These are phyloP conservation scores for Populus hybrid DNA, from an alignment of 441 rosid species.

Conservation along the genomic window DNA sequence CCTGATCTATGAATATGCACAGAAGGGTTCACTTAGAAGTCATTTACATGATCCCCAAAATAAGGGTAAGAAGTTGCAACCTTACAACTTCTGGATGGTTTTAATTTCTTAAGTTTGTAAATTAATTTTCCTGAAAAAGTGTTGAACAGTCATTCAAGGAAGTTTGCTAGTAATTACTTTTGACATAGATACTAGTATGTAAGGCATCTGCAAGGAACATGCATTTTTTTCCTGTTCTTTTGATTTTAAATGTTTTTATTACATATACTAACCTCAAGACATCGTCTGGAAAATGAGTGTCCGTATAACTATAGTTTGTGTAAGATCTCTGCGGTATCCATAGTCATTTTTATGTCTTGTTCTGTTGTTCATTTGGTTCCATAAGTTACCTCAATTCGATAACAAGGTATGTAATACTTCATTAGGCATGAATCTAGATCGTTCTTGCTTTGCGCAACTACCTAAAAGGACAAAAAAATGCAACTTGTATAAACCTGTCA, in stretches of 20 bases:
- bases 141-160: not conserved
- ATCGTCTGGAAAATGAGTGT: not conserved
- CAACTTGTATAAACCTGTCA: not conserved
- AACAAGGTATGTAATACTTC: too few species aligned
- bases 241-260: not conserved
- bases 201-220: not conserved
- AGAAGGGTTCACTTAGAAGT: conserved; percentile 80
- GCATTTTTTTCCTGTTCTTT: not conserved
- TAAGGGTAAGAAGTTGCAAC: conserved; percentile 54
- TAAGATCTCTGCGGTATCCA: not conserved
- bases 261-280: too few species aligned
- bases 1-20: conserved; percentile 86
- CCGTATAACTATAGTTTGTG: not conserved
- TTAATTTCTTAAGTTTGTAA: not conserved
- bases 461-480: not conserved
- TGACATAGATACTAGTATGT: not conserved
- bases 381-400: not conserved
- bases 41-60: conserved; percentile 91
- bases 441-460: too few species aligned
- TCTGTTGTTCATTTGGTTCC: not conserved
- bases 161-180: not conserved
- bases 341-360: too few species aligned
- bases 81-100: not conserved
- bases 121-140: not conserved
- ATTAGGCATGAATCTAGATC: not conserved